These are phyloP conservation scores for Sporisorium graminicola DNA, from an alignment of 1,284 basidiomycete species.

Conservation along the genomic window DNA sequence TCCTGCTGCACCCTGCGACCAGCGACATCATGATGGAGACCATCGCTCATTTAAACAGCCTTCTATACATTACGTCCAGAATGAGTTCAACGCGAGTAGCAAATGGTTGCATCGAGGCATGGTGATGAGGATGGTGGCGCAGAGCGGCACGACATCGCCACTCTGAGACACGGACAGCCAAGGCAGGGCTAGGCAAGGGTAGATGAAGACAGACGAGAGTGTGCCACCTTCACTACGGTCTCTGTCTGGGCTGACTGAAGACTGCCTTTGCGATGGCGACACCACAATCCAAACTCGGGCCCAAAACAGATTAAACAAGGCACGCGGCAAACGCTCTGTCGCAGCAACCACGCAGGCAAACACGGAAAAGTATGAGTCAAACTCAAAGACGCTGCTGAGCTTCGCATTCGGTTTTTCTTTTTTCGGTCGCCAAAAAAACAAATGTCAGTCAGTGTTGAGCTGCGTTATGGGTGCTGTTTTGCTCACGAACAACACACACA, in stretches of 20 bases:
- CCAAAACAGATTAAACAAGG: slow-evolving; percentile 2
- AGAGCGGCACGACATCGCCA: neutral
- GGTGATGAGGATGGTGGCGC: neutral
- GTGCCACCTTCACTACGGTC: too few species aligned
- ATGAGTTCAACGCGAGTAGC: too few species aligned
- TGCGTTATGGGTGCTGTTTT: too few species aligned
- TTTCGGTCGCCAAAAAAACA: neutral
- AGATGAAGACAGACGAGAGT: too few species aligned
- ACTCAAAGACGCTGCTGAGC: slow-evolving; percentile 7
- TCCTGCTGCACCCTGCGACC: slow-evolving; percentile 1
- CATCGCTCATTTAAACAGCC: neutral
- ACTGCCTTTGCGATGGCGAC: slow-evolving; percentile 1
- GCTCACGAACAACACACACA: too few species aligned
- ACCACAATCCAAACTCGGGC: neutral
- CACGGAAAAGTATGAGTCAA: slow-evolving; percentile 3
- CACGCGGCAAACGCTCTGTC: too few species aligned
- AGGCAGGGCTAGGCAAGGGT: too few species aligned
- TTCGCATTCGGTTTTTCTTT: slow-evolving; percentile 5
- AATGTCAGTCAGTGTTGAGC: neutral
- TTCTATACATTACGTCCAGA: too few species aligned
- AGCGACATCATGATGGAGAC: neutral
- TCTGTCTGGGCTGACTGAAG: neutral
- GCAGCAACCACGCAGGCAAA: neutral
- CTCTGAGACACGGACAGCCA: neutral
- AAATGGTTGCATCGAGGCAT: too few species aligned